Conservation (phyloP, 495 filamentous ascomycete species). For the Opeltia flavorubescens region DNA sequence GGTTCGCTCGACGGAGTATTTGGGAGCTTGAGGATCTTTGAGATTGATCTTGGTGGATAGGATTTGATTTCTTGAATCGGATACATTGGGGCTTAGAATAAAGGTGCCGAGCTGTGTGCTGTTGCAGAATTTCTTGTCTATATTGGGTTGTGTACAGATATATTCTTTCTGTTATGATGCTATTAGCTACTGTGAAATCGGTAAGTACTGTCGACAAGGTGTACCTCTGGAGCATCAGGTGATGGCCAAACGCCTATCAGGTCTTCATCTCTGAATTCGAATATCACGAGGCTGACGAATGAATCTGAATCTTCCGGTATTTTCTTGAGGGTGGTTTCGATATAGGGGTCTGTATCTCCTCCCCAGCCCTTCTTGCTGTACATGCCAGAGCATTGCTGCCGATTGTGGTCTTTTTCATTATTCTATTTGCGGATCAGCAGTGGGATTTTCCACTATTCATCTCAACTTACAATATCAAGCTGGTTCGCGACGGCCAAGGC, state of each 20-base stretch:
- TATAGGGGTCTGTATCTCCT: constrained; percentile 76
- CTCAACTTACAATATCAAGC: constrained; percentile 43
- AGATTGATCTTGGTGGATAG: constrained; percentile 69
- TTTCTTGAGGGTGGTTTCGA: constrained; percentile 67
- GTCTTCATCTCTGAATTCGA: constrained; percentile 79
- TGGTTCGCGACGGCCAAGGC: constrained; percentile 44
- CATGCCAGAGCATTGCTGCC: constrained; percentile 93
- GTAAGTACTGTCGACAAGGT: not conserved
- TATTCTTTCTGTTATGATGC: constrained; percentile 38
- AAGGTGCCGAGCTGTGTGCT: constrained; percentile 67
- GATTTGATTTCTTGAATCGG: constrained; percentile 52
- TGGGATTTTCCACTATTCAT: not conserved
- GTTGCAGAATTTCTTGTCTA: constrained; percentile 57
- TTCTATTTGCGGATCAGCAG: constrained; percentile 32
- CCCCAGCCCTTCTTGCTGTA: constrained; percentile 86
- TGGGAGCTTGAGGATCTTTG: constrained; percentile 55
- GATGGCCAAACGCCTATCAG: constrained; percentile 47
- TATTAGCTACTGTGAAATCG: constrained; percentile 2
- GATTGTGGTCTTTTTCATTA: constrained; percentile 52
- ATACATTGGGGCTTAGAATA: constrained; percentile 62
- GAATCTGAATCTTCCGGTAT: constrained; percentile 42
- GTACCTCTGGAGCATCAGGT: constrained; percentile 12
- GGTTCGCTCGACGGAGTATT: constrained; percentile 72
- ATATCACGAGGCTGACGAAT: constrained; percentile 76
- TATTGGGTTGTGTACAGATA: constrained; percentile 57